Evolutionary conservation across 2,329 filamentous ascomycete genomes (phyloP).

Genomic region (Colletotrichum sublineola): DNA sequence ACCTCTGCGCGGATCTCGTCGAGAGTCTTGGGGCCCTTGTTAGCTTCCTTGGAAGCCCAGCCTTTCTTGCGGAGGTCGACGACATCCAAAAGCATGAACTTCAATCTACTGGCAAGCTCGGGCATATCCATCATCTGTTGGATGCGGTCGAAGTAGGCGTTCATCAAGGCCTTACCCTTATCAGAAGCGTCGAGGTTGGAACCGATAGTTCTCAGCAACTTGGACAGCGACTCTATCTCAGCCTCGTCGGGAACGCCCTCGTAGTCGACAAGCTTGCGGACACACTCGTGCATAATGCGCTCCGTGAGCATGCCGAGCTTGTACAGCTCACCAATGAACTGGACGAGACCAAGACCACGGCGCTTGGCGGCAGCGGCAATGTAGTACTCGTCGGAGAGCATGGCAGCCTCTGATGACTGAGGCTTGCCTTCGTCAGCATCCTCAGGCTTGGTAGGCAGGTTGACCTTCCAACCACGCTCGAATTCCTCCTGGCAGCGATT

Average conservation of each 20-base stretch:
- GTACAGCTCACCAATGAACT: constrained; percentile 99
- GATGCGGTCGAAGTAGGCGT: constrained; percentile 93
- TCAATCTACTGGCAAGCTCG: constrained; percentile 86
- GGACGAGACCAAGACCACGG: constrained; percentile 95
- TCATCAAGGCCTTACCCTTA: constrained; percentile 88
- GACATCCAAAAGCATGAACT: constrained; percentile 97
- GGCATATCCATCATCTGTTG: constrained; percentile 83
- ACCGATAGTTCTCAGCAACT: constrained; percentile 92
- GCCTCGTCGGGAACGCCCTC: constrained; percentile 93
- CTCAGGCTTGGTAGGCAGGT: constrained; percentile 79
- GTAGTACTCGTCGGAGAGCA: constrained; percentile 98
- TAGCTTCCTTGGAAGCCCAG: constrained; percentile 89
- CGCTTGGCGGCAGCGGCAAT: constrained; percentile 93
- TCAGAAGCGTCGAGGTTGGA: constrained; percentile 85
- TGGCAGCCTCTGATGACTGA: constrained; percentile 77
- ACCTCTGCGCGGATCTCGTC: constrained; percentile 89
- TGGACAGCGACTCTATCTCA: constrained; percentile 95
- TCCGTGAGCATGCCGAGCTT: constrained; percentile 99
- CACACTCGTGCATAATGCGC: constrained; percentile 99
- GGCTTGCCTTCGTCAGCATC: constrained; percentile 69
- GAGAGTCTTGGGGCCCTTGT: constrained; percentile 98
- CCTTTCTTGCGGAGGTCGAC: constrained; percentile 82
- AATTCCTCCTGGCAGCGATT: constrained; percentile 99
- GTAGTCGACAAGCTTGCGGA: constrained; percentile 96
- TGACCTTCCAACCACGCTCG: constrained; percentile 95